phyloP scores from a whole-genome alignment of 805 yeast species.

The Candida hispaniensis region DNA sequence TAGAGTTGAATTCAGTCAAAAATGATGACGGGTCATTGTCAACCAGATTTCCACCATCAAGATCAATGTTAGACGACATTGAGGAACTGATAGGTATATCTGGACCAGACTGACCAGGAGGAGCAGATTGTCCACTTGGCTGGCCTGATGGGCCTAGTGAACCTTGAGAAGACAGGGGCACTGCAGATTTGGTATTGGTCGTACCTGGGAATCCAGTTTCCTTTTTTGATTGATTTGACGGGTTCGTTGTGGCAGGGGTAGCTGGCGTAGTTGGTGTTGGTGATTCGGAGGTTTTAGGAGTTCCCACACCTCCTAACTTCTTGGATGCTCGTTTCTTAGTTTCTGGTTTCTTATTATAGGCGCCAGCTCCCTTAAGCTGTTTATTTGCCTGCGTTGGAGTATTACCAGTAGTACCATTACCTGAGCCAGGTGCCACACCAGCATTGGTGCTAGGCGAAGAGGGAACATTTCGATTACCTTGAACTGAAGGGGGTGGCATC shows the following conservation, averaged over 20 bases:
- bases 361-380: slow-evolving; percentile 21
- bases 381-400: slow-evolving; percentile 20
- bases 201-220: slow-evolving; percentile 13
- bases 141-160: too few relatives aligned
- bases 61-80: slow-evolving; percentile 12
- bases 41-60: slow-evolving; percentile 24
- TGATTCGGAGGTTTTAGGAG: slow-evolving; percentile 12
- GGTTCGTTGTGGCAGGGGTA: slow-evolving; percentile 10
- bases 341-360: slow-evolving; percentile 19
- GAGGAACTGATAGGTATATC: slow-evolving; percentile 1
- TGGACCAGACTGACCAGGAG: slow-evolving; percentile 7
- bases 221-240: slow-evolving; percentile 6
- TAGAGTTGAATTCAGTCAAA: slow-evolving; percentile 25
- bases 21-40: slow-evolving; percentile 30
- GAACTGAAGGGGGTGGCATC: slow-evolving; percentile 25
- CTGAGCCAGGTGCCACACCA: slow-evolving; percentile 10
- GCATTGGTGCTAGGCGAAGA: slow-evolving; percentile 23
- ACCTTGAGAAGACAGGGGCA: slow-evolving; percentile 7
- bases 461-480: slow-evolving; percentile 23
- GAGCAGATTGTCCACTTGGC: slow-evolving; percentile 9
- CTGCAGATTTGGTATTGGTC: slow-evolving; percentile 13
- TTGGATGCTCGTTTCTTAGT: slow-evolving; percentile 22
- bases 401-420: slow-evolving; percentile 16
- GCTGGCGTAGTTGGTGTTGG: slow-evolving; percentile 16
- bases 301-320: slow-evolving; percentile 18